Conservation (phyloP, 108 stramenopile genomes). For the Nitzschia sp. region DNA sequence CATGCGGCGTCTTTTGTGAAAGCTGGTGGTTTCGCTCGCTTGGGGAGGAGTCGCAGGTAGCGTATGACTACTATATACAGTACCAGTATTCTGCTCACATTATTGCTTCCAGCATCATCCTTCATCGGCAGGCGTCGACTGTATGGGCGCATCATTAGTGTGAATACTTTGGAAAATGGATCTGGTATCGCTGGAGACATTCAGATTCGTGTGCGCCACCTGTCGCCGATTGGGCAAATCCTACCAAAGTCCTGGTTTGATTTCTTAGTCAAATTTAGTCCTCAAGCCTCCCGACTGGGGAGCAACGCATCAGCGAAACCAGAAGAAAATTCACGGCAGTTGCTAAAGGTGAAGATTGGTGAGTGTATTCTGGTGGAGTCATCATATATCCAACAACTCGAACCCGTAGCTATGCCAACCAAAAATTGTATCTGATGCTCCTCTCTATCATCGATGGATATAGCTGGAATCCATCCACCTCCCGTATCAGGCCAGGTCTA, state of each 20-base stretch:
- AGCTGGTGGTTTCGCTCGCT: background rate
- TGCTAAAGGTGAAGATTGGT: conserved; percentile 48
- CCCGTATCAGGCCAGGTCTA: conserved; percentile 9
- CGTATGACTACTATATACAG: no score
- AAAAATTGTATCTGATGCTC: no score
- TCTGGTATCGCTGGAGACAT: background rate
- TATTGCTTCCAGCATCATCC: conserved; percentile 13
- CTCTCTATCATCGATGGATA: no score
- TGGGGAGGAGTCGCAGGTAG: no score
- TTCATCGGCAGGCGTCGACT: conserved; percentile 60
- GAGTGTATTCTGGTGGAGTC: conserved; percentile 37
- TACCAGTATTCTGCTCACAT: background rate
- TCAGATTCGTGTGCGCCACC: conserved; percentile 66
- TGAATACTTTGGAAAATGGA: conserved; percentile 12
- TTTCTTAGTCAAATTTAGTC: conserved; percentile 35
- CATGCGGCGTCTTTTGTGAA: background rate
- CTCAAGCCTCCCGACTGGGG: conserved; percentile 10
- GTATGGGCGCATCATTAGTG: conserved; percentile 64
- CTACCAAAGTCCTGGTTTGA: conserved; percentile 68
- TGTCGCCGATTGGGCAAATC: conserved; percentile 67
- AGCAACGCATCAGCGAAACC: background rate
- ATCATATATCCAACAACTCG: no score
- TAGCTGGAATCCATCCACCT: conserved; percentile 21
- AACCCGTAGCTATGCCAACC: no score
- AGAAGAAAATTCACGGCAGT: conserved; percentile 22